Evolutionary conservation across 2,329 filamentous ascomycete species (phyloP).

Genomic region (Beauveria bassiana): DNA sequence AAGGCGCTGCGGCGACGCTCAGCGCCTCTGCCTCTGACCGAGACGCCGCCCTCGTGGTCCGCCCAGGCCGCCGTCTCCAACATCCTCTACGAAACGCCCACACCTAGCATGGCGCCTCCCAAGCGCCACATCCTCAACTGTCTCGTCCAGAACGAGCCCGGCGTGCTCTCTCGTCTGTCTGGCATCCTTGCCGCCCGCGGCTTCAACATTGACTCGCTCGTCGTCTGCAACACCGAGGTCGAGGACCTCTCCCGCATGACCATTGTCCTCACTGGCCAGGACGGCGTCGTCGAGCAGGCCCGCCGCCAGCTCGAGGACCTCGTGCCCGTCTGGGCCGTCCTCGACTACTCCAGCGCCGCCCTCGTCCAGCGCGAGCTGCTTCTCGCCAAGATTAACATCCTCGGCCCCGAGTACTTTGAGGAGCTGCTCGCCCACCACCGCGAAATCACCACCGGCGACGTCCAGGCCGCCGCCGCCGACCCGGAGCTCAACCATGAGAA

Average conservation of each 20-base stretch:
- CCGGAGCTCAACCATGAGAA: constrained; percentile 27
- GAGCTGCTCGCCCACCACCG: constrained; percentile 92
- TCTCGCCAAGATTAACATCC: constrained; percentile 91
- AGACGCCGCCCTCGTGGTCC: constrained; percentile 71
- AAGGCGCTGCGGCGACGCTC: constrained; percentile 92
- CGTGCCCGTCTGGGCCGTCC: constrained; percentile 94
- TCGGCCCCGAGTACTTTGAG: constrained; percentile 97
- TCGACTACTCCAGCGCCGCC: constrained; percentile 89
- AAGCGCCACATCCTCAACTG: constrained; percentile 98
- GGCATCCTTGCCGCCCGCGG: constrained; percentile 92
- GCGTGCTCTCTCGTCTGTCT: constrained; percentile 91
- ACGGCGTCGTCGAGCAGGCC: constrained; percentile 95
- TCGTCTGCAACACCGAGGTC: constrained; percentile 96
- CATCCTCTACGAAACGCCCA: constrained; percentile 96
- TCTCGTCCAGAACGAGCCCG: constrained; percentile 96
- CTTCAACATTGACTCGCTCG: constrained; percentile 98
- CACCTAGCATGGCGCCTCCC: constrained; percentile 71
- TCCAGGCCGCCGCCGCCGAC: constrained; percentile 36
- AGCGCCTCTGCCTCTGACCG: constrained; percentile 71
- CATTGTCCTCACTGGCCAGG: constrained; percentile 91
- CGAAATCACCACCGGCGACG: constrained; percentile 59
- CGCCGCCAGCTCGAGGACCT: constrained; percentile 91
- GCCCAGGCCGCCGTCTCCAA: constrained; percentile 93
- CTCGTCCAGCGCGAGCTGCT: constrained; percentile 94
- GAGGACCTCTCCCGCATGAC: constrained; percentile 97